Evolutionary conservation across 306 rosid species (phyloP), one percentile per base, ranked within the genome.

Genomic region (Glycyrrhiza uralensis): DNA sequence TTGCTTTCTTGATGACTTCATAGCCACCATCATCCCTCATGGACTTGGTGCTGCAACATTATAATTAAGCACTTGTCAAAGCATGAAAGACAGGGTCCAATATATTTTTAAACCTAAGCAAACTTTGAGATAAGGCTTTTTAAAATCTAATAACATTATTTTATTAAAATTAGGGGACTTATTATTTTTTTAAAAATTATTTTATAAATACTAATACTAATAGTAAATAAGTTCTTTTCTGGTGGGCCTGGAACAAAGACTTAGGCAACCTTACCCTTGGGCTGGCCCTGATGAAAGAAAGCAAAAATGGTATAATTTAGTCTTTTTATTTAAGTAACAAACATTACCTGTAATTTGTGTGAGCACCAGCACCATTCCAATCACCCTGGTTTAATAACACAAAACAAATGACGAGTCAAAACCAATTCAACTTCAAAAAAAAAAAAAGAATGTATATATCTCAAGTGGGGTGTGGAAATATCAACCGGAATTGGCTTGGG

Each of bases 361-460:
- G 97, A 82, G 98, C 98, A 66, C 98, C 95, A 49, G 98, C 98
- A 38, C 96, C 98, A 57, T 87, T 94, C 98, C 98, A 94, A 42
- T 94, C 98, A 80, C 98, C 98, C 92, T 87, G 54, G 22, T 69
- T 30, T 39, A 33, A 10, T 9, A 18, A 10, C 3, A 13, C 3
- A 13, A 24, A 7, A 29, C 47, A 68, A 57, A 28, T 11, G 28
- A 36, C 46, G 5, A 23, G 41, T 54, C 28, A 60, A 52, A 1
- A 39, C 39, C 51, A 70, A 71, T 32, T 49, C 11, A 15, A 12
- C 35, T n/a, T n/a, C n/a, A n/a, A 11, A 54, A 41, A 26, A 13
- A 10, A 68, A 47, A 39, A 8, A 11, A 47, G 29, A 9, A 17
- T 13, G 41, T 22, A n/a, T n/a, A n/a, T n/a, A n/a, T 29, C 17